These are phyloP conservation scores for Elongisporangium prolatum DNA, from an alignment of 352 stramenopile genomes.

Conservation along the genomic window DNA sequence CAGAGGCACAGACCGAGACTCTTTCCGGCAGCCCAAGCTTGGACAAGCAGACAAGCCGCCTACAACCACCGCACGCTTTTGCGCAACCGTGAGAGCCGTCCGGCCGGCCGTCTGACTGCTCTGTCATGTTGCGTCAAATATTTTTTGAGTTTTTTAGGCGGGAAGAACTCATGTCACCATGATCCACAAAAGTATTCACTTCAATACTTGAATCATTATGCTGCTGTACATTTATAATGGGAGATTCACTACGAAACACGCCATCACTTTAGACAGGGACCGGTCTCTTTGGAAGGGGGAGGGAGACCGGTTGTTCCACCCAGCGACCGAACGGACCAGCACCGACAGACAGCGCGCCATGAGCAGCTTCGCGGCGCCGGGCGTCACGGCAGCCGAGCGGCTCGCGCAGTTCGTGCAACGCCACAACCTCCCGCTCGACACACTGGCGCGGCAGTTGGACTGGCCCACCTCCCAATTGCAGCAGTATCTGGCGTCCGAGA, in stretches of 20 bases:
- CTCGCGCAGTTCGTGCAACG: constrained; percentile 61
- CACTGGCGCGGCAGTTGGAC: constrained; percentile 43
- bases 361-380: constrained; percentile 3
- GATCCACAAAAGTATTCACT: not conserved
- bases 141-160: not conserved
- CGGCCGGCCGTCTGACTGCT: not conserved
- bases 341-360: not conserved
- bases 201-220: not conserved
- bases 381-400: constrained; percentile 32
- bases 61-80: not conserved
- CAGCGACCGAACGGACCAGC: not conserved
- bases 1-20: constrained; percentile 1
- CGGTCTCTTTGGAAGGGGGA: not conserved
- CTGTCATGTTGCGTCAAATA: not conserved
- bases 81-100: not conserved
- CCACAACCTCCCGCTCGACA: constrained; percentile 35
- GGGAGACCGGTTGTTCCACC: constrained; percentile 4
- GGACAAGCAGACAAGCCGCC: not conserved
- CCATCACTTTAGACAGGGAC: not conserved
- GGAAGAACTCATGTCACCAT: not conserved
- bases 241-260: not conserved
- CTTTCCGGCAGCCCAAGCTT: not conserved
- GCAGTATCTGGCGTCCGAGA: constrained; percentile 46
- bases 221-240: not conserved
- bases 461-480: constrained; percentile 49